Base-by-base conservation (phyloP, 2,329 filamentous ascomycete species). In the Penicillium sumatraense region DNA sequence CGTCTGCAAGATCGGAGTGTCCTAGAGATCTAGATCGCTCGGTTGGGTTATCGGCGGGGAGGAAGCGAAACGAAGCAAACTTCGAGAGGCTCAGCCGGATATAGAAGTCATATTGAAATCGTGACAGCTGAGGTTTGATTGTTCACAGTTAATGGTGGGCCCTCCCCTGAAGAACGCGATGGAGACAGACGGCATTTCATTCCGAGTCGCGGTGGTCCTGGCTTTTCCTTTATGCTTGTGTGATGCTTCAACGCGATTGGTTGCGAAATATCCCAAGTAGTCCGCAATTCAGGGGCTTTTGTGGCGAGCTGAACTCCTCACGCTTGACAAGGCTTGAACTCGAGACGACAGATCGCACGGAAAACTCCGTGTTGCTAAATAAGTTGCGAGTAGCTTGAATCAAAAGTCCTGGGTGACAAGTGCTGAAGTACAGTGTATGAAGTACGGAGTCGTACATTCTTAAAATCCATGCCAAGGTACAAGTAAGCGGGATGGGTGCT, bases 131-230 rank as follows among this genome's bases (percentile, higher is more conserved):
- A 9, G n/a, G 38, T 11, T 27, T 14, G 23, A 7, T 46, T 46
- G 26, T 49, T 50, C 35, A 50, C 23, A 41, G 21, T 42, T n/a
- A 13, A 24, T 4, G 35, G 47, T 41, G 24, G 47, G 14, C 20
- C 33, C 18, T 47, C 45, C 11, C 26, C 21, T 44, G 35, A 48
- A 51, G 9, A 51, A 27, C 14, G 42, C 29, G 16, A 51, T n/a
- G 26, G 27, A 46, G 26, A 46, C 18, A 46, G n/a, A n/a, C 26
- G 42, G 42, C 41, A 45, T 29, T 45, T 42, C 5, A 4, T 24
- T 18, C 44, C 26, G 35, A 21, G 13, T 33, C 16, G 42, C 31
- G 16, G 41, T 41, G 31, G 23, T 33, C 33, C 46, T 41, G 38
- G 36, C 16, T n/a, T 33, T 40, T 46, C 18, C 16, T 26, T 40